These are phyloP conservation scores for Brassica cretica DNA, from an alignment of 345 rosid genomes.

Conservation along the genomic window DNA sequence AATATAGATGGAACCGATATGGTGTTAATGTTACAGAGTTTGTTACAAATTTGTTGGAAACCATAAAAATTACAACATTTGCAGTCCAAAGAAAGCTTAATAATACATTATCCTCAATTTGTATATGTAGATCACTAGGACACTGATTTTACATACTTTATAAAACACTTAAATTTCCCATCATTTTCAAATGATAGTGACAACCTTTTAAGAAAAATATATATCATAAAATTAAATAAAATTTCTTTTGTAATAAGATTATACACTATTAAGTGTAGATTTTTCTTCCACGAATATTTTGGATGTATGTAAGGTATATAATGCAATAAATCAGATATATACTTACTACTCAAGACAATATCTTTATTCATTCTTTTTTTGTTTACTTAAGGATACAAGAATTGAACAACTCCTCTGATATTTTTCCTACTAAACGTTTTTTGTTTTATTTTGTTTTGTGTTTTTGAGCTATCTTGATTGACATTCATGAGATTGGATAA, in stretches of 20 bases:
- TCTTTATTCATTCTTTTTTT: neutral
- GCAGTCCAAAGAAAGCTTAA: neutral
- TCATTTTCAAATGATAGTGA: neutral
- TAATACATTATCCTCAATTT: neutral
- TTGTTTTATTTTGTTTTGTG: neutral
- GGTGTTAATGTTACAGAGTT: neutral
- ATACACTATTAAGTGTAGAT: neutral
- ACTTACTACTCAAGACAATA: neutral
- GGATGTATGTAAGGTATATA: neutral
- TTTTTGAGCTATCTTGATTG: conserved; percentile 19
- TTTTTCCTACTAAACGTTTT: conserved; percentile 14
- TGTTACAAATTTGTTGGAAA: neutral
- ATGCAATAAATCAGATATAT: conserved; percentile 6
- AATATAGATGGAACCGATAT: neutral
- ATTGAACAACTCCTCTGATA: neutral
- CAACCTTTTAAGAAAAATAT: too few relatives aligned
- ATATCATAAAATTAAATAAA: neutral
- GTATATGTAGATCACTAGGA: neutral
- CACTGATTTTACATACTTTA: neutral
- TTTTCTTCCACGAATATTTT: neutral
- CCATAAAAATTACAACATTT: too few relatives aligned
- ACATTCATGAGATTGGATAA: conserved; percentile 48
- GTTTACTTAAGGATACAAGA: conserved; percentile 23
- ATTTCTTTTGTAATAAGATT: neutral
- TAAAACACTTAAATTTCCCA: neutral